Evolutionary conservation across 2,329 filamentous ascomycete genomes (phyloP), one percentile per base, ranked within the genome.

Genomic region (Penicillium sp.): DNA sequence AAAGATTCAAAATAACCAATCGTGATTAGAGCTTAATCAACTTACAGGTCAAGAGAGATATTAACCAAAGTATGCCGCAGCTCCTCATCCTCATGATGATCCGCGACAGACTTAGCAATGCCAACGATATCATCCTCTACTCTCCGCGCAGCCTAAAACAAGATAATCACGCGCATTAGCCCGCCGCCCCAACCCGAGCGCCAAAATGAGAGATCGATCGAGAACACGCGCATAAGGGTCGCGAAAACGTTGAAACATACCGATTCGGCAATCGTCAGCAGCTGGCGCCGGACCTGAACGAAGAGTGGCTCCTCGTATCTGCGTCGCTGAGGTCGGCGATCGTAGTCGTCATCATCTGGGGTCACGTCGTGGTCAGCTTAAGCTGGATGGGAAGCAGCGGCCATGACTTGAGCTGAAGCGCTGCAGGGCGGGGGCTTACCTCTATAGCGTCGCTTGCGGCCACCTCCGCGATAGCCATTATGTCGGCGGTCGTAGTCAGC

Each of bases 31-130:
- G n/a, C n/a, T n/a, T n/a, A 21, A 31, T 10, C 13, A 21, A 63
- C 82, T 61, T 74, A 85, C 83, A 97, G 81, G 74, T 93, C 90
- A 54, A 92, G 77, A 7, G 87, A 80, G 26, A 96, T 82, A 53
- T 88, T 84, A 61, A 90, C 79, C 71, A 96, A 95, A 47, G 82
- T 85, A 28, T 81, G 83, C 61, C 87, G 87, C 51, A 96, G 78
- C 63, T 92, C 88, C 63, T 88, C 86, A 69, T 95, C 89, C n/a
- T 95, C 92, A 70, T 89, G 89, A 73, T 95, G 89, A 40, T 96
- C 91, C 28, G 87, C 83, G 14, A 96, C 84, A 45, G 88, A 83
- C 66, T 87, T 89, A 28, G 90, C 90, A 65, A 95, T 88, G 47
- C 82, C 81, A 53, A 83, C 81, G 33, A 91, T 86, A 70, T 94